Evolutionary conservation across 805 yeast species (phyloP).

Genomic region (Komagataella phaffii): DNA sequence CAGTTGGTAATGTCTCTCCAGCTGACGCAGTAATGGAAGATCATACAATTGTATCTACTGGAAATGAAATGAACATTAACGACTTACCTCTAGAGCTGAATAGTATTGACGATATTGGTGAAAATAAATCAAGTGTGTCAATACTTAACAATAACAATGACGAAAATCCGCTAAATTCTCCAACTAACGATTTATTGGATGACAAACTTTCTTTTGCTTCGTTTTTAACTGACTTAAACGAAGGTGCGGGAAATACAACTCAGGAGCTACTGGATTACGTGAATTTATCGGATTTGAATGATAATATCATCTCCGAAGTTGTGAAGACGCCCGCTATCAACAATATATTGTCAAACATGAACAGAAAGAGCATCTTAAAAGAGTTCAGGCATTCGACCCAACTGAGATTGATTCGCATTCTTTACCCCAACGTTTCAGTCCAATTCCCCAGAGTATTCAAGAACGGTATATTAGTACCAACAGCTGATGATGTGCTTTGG

Average conservation of each 20-base stretch:
- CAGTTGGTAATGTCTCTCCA: slow-evolving; percentile 2
- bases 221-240: not conserved
- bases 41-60: not conserved
- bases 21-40: slow-evolving; percentile 1
- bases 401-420: not conserved
- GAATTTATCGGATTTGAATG: not conserved
- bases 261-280: not conserved
- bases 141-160: not conserved
- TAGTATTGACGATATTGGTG: not conserved
- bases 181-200: not conserved
- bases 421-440: not conserved
- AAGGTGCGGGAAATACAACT: not conserved
- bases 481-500: slow-evolving; percentile 92
- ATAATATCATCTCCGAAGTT: not conserved
- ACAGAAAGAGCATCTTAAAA: not conserved
- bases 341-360: not conserved
- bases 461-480: slow-evolving; percentile 71
- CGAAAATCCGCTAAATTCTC: not conserved
- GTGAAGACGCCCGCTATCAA: not conserved
- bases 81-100: not conserved
- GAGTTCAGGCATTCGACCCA: not conserved
- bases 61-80: not conserved
- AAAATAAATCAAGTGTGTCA: not conserved
- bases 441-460: slow-evolving; percentile 35
- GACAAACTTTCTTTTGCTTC: not conserved